These are phyloP conservation scores for Debaryomyces castellii DNA, from an alignment of 805 yeast genomes.

Conservation along the genomic window DNA sequence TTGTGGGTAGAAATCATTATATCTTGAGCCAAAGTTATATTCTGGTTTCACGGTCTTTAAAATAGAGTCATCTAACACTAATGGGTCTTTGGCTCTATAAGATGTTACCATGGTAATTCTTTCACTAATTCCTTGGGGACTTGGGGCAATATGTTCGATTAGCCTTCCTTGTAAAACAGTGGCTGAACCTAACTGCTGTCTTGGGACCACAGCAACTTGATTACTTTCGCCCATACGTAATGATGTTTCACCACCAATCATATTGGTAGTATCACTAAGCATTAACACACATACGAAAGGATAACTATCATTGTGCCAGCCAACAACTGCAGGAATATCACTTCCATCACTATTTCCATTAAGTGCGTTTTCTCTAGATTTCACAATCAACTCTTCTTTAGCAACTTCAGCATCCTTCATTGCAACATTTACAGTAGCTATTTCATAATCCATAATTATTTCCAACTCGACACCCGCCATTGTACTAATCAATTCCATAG, in stretches of 20 bases:
- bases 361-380: slow-evolving; percentile 12
- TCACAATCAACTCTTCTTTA: slow-evolving; percentile 21
- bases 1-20: slow-evolving; percentile 34
- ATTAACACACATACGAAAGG: slow-evolving; percentile 65
- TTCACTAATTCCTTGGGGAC: slow-evolving; percentile 32
- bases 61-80: slow-evolving; percentile 28
- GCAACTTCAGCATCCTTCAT: slow-evolving; percentile 39
- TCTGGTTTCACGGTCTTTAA: slow-evolving; percentile 41
- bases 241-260: slow-evolving; percentile 64
- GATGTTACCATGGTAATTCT: slow-evolving; percentile 45
- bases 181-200: slow-evolving; percentile 37
- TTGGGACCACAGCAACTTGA: slow-evolving; percentile 20
- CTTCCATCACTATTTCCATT: slow-evolving; percentile 23
- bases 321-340: slow-evolving; percentile 54
- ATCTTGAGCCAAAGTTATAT: slow-evolving; percentile 33
- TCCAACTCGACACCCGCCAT: slow-evolving; percentile 62
- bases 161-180: slow-evolving; percentile 39
- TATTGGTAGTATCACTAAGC: slow-evolving; percentile 56
- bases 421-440: slow-evolving; percentile 52
- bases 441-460: slow-evolving; percentile 56
- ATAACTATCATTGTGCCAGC: slow-evolving; percentile 65
- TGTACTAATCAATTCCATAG: slow-evolving; percentile 50
- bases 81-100: slow-evolving; percentile 32
- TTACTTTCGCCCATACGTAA: slow-evolving; percentile 44
- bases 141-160: slow-evolving; percentile 42